These are phyloP conservation scores for Phaeomoniella chlamydospora DNA, from an alignment of 2,329 filamentous ascomycete species.

Conservation along the genomic window DNA sequence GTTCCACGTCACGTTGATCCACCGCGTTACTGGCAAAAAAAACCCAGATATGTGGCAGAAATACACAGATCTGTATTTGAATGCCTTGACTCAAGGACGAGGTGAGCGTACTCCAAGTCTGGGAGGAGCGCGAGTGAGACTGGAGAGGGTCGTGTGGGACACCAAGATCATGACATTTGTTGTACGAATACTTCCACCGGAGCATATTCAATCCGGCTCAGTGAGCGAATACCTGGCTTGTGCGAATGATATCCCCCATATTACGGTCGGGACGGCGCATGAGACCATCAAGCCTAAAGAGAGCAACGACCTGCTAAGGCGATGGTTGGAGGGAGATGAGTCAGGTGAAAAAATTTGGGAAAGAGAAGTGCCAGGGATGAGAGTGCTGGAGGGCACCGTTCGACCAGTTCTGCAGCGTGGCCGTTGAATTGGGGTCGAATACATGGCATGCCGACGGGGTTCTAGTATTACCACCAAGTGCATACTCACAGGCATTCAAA, in stretches of 20 bases:
- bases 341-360: conserved; percentile 36
- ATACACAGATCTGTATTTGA: conserved; percentile 47
- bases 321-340: conserved; percentile 51
- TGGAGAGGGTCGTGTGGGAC: conserved; percentile 66
- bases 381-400: conserved; percentile 41
- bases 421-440: not conserved
- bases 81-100: conserved; percentile 13
- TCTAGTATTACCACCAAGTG: no score
- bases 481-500: no score
- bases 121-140: conserved; percentile 29
- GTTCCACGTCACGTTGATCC: conserved; percentile 92
- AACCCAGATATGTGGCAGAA: conserved; percentile 60
- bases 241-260: conserved; percentile 65
- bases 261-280: conserved; percentile 75
- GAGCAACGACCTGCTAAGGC: conserved; percentile 69
- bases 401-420: conserved; percentile 28
- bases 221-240: conserved; percentile 43
- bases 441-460: no score
- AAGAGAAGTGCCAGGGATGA: conserved; percentile 35
- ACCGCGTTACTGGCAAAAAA: conserved; percentile 49
- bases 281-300: conserved; percentile 75
- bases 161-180: conserved; percentile 82
- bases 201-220: conserved; percentile 9
- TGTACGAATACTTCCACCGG: conserved; percentile 44
- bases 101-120: conserved; percentile 17